Evolutionary conservation across 495 filamentous ascomycete species (phyloP), one percentile per base, ranked within the genome.

Genomic region (Neurospora pannonica): DNA sequence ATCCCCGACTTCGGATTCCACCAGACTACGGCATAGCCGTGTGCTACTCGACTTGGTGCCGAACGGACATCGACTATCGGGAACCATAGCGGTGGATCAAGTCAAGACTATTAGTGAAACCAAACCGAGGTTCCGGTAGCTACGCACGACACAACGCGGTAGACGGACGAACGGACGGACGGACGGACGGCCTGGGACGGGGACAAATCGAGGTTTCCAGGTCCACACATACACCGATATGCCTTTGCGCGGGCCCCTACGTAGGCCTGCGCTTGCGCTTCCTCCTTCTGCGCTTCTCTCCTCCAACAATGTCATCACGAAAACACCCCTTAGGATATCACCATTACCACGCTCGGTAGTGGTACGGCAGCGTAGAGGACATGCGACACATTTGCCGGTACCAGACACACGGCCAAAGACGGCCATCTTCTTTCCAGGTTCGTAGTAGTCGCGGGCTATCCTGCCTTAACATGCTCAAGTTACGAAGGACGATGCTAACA

Each of bases 361-460:
- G 54, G 24, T 62, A 62, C 54, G 54, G 28, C 54, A 62, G 54
- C 54, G 54, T 15, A 62, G 54, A 62, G 54, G 54, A 31, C 54
- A 62, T 62, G 54, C 54, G 28, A 62, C 54, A 62, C 54, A 62
- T 15, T 31, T 62, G 15, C 54, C 54, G 24, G 54, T 62, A 19
- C 11, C 81, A 75, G 40, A 74, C 34, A 74, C 76, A 24, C 81
- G 82, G 75, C 87, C 93, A 28, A 90, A 90, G 72, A 95, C 93
- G 8, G 93, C 93, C 70, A 86, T 96, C 38, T 95, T 96, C 85
- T 95, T 95, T 79, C 93, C 93, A 76, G 93, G 92, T 95, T 81
- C 75, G 88, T 77, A 28, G 21, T 15, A 5, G 21, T 70, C 38
- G 9, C 40, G 0, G n/a, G n/a, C 36, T 34, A 6, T 5, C n/a